Evolutionary conservation across 805 yeast species (phyloP).

Genomic region (Lipomyces orientalis): DNA sequence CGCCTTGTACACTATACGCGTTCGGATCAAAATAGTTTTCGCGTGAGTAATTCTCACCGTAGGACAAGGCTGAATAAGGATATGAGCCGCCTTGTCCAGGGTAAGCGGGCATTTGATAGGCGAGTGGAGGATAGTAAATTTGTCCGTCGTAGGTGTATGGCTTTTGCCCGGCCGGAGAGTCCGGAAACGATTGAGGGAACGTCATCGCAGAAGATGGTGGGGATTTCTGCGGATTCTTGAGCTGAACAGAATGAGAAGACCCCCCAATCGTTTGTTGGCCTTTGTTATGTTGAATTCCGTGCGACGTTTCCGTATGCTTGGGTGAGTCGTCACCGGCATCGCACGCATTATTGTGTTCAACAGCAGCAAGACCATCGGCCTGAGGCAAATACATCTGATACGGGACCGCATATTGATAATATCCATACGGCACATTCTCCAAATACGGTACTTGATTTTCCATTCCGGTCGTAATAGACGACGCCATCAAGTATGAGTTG

Average conservation of each 20-base stretch:
- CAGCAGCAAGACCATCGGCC: neutral
- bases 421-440: constrained; percentile 8
- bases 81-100: constrained; percentile 5
- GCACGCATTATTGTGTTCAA: neutral
- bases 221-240: neutral
- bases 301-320: constrained; percentile 1
- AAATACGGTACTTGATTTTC: neutral
- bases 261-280: neutral
- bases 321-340: neutral
- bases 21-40: constrained; percentile 7
- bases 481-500: constrained; percentile 2
- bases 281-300: neutral
- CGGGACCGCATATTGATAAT: constrained; percentile 6
- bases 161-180: neutral
- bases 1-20: neutral
- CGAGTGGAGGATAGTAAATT: neutral
- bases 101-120: neutral
- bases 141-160: neutral
- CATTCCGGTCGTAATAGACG: neutral
- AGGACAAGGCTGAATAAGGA: neutral
- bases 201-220: neutral
- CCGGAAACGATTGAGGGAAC: neutral
- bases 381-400: constrained; percentile 1
- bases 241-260: neutral
- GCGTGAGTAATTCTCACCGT: neutral